phyloP scores from a whole-genome alignment of 306 rosid species.

The Cicer cuneatum region DNA sequence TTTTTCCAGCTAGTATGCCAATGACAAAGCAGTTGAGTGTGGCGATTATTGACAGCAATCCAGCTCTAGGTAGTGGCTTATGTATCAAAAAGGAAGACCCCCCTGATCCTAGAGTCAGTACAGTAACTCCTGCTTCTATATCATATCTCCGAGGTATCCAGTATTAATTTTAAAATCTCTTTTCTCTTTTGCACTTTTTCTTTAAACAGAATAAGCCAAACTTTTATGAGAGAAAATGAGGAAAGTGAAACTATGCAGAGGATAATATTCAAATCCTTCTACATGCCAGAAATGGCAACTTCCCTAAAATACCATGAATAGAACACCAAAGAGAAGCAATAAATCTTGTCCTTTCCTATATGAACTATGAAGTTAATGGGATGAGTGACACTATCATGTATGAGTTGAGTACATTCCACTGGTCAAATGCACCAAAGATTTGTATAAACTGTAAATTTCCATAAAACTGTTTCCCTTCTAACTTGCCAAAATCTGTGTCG shows the following conservation, averaged over 20 bases:
- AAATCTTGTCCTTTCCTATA: not conserved
- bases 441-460: conserved; percentile 17
- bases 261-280: conserved; percentile 26
- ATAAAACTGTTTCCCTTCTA: not conserved
- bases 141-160: conserved; percentile 82
- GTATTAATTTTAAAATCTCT: conserved; percentile 16
- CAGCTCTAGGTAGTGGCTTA: conserved; percentile 61
- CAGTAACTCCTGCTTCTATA: conserved; percentile 88
- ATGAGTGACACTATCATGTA: not conserved
- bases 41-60: conserved; percentile 96
- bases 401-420: not conserved
- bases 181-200: not conserved
- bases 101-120: conserved; percentile 96
- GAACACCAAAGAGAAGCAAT: not conserved
- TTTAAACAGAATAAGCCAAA: not conserved
- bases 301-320: conserved; percentile 18
- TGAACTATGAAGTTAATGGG: not conserved
- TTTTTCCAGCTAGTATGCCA: conserved; percentile 80
- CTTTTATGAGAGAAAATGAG: conserved; percentile 17
- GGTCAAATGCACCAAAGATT: conserved; percentile 13
- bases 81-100: conserved; percentile 74
- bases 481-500: not conserved
- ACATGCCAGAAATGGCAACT: conserved; percentile 20
- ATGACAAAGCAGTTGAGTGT: conserved; percentile 87
- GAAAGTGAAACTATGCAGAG: conserved; percentile 8